A percentile compares a stretch with the other conserved stretches of the same genome.
phyloP scores from a whole-genome alignment of 495 filamentous ascomycete species.

The Xylaria telfairii region DNA sequence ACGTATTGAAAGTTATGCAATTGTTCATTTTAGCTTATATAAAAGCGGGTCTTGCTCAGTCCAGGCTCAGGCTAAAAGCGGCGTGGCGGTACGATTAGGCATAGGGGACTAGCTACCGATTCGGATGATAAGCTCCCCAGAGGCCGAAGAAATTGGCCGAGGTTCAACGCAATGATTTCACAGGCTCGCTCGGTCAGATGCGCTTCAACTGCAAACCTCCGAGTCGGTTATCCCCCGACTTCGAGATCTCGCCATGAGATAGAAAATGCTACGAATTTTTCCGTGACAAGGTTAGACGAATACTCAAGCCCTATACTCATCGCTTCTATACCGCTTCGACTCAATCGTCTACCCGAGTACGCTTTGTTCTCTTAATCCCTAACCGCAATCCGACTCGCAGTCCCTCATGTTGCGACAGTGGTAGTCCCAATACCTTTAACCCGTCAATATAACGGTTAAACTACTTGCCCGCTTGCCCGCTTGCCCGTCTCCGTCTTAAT shows the following conservation, averaged over 20 bases:
- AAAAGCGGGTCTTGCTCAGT: too few species aligned
- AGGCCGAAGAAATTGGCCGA: constrained; percentile 18
- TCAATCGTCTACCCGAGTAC: background rate
- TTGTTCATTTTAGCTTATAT: too few species aligned
- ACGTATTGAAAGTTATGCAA: too few species aligned
- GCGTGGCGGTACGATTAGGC: too few species aligned
- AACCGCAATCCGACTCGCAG: background rate
- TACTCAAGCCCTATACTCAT: background rate
- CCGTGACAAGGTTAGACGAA: background rate
- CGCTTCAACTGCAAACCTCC: constrained; percentile 15
- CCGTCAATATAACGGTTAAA: constrained; percentile 26
- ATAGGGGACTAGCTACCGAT: constrained; percentile 5
- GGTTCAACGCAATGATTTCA: constrained; percentile 22
- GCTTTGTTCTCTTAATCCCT: constrained; percentile 1
- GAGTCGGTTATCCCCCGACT: constrained; percentile 23
- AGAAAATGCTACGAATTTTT: background rate
- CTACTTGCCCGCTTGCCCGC: too few species aligned
- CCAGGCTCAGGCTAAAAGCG: too few species aligned
- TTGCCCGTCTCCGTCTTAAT: background rate
- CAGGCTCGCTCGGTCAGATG: constrained; percentile 24
- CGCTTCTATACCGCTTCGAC: background rate
- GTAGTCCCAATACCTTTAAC: background rate
- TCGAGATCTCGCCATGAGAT: constrained; percentile 18
- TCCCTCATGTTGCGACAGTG: background rate
- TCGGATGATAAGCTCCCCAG: constrained; percentile 4